These are phyloP conservation scores for Multifurca ochricompacta DNA, from an alignment of 768 basidiomycete species.

Conservation along the genomic window DNA sequence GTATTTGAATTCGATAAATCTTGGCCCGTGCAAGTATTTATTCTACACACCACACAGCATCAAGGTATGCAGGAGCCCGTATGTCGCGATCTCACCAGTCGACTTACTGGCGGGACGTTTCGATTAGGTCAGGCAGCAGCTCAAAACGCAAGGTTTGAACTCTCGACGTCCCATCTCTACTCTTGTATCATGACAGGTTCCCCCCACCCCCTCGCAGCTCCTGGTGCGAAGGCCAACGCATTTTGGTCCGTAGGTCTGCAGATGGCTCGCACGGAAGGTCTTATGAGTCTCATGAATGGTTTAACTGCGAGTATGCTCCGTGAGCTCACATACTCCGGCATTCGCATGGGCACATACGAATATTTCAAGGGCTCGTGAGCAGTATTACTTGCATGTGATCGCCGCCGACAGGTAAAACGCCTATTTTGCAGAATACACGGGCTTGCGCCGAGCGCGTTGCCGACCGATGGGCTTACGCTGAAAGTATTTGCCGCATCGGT, in stretches of 20 bases:
- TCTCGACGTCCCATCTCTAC: neutral
- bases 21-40: neutral
- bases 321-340: conserved; percentile 31
- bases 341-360: conserved; percentile 32
- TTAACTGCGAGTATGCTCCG: conserved; percentile 31
- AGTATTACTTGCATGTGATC: neutral
- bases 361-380: conserved; percentile 32
- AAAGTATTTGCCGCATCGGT: conserved; percentile 30
- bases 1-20: conserved; percentile 1
- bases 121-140: conserved; percentile 29
- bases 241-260: conserved; percentile 30
- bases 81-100: neutral
- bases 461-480: conserved; percentile 27
- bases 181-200: neutral
- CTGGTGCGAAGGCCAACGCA: conserved; percentile 26
- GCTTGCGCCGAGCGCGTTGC: conserved; percentile 24
- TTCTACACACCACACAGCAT: conserved; percentile 17
- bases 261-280: conserved; percentile 30
- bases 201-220: conserved; percentile 17
- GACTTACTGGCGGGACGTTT: neutral
- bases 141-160: conserved; percentile 27
- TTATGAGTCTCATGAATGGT: conserved; percentile 28
- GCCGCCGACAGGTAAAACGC: neutral
- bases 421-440: conserved; percentile 22
- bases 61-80: conserved; percentile 21